These are phyloP conservation scores for Gnomoniopsis smithogilvyi DNA, from an alignment of 2,329 filamentous ascomycete genomes.

Conservation along the genomic window DNA sequence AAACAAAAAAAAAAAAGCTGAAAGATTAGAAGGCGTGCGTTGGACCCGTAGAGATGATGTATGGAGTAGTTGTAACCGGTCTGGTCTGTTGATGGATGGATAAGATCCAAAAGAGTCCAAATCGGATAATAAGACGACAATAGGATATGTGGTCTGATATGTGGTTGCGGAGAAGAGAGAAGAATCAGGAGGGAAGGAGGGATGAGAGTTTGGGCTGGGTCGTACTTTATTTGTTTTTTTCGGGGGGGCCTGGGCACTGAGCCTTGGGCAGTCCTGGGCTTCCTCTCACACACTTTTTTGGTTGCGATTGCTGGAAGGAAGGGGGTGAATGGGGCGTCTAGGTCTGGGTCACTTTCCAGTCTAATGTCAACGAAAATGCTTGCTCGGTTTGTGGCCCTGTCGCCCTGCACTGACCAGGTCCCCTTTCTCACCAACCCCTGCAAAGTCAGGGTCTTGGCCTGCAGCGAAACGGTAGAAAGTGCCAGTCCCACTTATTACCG, in stretches of 20 bases:
- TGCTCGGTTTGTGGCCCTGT: not conserved
- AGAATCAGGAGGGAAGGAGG: slow-evolving; percentile 11
- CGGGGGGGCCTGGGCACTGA: not conserved
- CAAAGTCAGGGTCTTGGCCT: slow-evolving; percentile 10
- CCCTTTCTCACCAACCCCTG: slow-evolving; percentile 1
- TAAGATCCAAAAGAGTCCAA: slow-evolving; percentile 1
- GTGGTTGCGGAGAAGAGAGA: not conserved
- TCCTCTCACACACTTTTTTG: not conserved
- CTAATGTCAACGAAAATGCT: slow-evolving; percentile 12
- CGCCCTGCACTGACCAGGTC: slow-evolving; percentile 12
- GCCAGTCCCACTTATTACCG: slow-evolving; percentile 1
- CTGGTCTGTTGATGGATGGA: not conserved
- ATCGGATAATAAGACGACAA: slow-evolving; percentile 10
- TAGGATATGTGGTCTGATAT: slow-evolving; percentile 4
- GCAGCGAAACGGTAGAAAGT: slow-evolving; percentile 13
- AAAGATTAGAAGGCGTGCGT: not conserved
- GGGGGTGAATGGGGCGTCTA: slow-evolving; percentile 12
- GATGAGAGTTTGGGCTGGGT: slow-evolving; percentile 18
- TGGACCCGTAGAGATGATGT: not conserved
- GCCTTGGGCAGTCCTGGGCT: not conserved
- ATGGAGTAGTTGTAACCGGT: not conserved
- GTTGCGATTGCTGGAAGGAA: not conserved
- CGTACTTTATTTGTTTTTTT: slow-evolving; percentile 20
- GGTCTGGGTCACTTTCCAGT: slow-evolving; percentile 4
- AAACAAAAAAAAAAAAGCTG: slow-evolving; percentile 17